Base-by-base conservation (phyloP, 2,329 filamentous ascomycete species). In the Fusarium sacchari region DNA sequence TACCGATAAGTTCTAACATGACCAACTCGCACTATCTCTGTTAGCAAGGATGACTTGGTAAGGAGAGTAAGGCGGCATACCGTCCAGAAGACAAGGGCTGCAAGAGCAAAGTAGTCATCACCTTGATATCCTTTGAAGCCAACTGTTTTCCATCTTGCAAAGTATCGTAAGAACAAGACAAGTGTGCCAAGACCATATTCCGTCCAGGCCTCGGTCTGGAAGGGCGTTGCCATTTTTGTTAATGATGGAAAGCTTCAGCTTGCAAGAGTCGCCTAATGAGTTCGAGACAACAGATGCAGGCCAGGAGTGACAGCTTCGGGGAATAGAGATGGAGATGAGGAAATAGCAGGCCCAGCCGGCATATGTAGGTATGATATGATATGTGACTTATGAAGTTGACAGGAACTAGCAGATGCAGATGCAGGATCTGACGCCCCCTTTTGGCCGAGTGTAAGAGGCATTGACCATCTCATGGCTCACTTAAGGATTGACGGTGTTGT, bases 181-280 rank as follows among this genome's bases (percentile, higher is more conserved):
- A 80, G 2, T 5, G 81, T 69, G 5, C 84, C 84, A 34, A 86
- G 74, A 3, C 78, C 81, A 53, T 84, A 86, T 61, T 86, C 84
- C 22, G 78, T 77, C 84, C 84, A 86, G 14, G 83, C 83, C 70
- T 86, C 84, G 6, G 75, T 79, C 64, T 84, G 81, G 62, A 85
- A 85, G 7, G 84, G 83, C 9, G 82, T 84, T n/a, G 79, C 78
- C 76, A 78, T 80, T 26, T 34, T 42, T 6, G 42, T 58, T 17
- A 28, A 24, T n/a, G 32, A n/a, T 22, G 4, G 15, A 36, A 17
- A 22, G n/a, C n/a, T 30, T 26, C 24, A 37, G 24, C 37, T 36
- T 50, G n/a, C 30, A 58, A 55, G 40, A 58, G 32, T 36, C 36
- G 58, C 18, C 58, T 56, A 22, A 13, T 42, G 22, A 17, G 15